phyloP scores from a whole-genome alignment of 805 yeast genomes.

The Pichia kluyveri region DNA sequence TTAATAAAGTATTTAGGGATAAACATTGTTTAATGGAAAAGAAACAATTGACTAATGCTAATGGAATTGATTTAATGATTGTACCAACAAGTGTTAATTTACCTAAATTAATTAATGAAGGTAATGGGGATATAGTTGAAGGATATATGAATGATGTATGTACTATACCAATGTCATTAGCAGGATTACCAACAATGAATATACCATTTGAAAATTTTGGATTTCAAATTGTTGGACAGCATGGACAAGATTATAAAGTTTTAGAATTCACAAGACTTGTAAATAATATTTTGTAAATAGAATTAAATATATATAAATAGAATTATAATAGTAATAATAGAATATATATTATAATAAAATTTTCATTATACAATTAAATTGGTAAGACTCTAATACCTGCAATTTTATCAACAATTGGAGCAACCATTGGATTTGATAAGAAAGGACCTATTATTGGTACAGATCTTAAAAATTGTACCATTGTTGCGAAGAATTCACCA shows the following conservation, averaged over 20 bases:
- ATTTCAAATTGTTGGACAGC: conserved; percentile 78
- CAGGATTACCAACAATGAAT: conserved; percentile 81
- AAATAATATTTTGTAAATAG: conserved; percentile 1
- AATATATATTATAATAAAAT: not conserved
- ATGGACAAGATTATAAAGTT: conserved; percentile 66
- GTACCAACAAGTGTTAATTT: conserved; percentile 55
- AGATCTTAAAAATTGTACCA: conserved; percentile 78
- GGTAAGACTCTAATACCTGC: conserved; percentile 67
- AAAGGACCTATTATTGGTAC: conserved; percentile 83
- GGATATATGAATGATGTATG: conserved; percentile 74
- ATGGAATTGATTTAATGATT: conserved; percentile 59
- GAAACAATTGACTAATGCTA: conserved; percentile 7
- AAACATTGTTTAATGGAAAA: conserved; percentile 31
- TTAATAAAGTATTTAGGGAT: conserved; percentile 51
- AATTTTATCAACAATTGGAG: conserved; percentile 60
- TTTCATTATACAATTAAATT: conserved; percentile 27
- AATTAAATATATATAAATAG: not conserved
- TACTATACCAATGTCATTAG: conserved; percentile 85
- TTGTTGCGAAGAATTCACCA: conserved; percentile 86
- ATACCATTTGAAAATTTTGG: conserved; percentile 62
- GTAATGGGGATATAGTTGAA: conserved; percentile 33
- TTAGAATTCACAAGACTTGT: conserved; percentile 28
- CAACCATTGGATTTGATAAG: conserved; percentile 69
- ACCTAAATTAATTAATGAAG: conserved; percentile 28
- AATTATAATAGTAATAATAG: too few species aligned